Evolutionary conservation across 2,329 filamentous ascomycete species (phyloP).

Genomic region (Sclerotinia borealis): DNA sequence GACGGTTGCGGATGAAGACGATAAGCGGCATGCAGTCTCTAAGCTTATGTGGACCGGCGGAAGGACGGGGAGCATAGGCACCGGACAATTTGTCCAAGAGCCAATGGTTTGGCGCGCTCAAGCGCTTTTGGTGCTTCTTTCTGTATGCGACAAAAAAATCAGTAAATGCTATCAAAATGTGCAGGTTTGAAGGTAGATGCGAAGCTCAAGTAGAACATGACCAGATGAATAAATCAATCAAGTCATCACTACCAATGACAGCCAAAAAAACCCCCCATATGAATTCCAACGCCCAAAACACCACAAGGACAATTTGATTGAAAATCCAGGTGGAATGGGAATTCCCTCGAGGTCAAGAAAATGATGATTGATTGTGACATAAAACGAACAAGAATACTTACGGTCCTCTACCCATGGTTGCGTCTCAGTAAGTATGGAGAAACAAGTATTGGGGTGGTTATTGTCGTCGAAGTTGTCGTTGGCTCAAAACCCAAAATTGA

Average conservation of each 20-base stretch:
- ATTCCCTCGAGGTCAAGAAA: neutral
- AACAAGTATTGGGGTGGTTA: slow-evolving; percentile 9
- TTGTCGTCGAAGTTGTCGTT: slow-evolving; percentile 14
- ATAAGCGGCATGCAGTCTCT: slow-evolving; percentile 98
- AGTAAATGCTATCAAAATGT: neutral
- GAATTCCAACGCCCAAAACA: neutral
- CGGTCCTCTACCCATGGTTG: slow-evolving; percentile 45
- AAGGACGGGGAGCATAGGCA: slow-evolving; percentile 67
- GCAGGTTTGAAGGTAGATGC: neutral
- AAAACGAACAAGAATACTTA: slow-evolving; percentile 20
- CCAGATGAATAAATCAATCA: neutral
- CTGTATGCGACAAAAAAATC: slow-evolving; percentile 40
- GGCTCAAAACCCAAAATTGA: neutral
- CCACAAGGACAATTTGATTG: neutral
- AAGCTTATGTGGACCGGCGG: slow-evolving; percentile 95
- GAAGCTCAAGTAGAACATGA: neutral
- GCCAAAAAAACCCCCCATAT: too few relatives aligned
- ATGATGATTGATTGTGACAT: neutral
- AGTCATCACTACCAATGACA: neutral
- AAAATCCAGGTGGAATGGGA: neutral
- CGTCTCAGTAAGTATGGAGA: slow-evolving; percentile 23
- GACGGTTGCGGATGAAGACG: slow-evolving; percentile 92
- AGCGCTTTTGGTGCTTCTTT: slow-evolving; percentile 99
- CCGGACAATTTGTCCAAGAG: slow-evolving; percentile 99
- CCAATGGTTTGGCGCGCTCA: slow-evolving; percentile 99